Base-by-base conservation (phyloP, 176 grass and related monocot genomes). In the Oryza coarctata region DNA sequence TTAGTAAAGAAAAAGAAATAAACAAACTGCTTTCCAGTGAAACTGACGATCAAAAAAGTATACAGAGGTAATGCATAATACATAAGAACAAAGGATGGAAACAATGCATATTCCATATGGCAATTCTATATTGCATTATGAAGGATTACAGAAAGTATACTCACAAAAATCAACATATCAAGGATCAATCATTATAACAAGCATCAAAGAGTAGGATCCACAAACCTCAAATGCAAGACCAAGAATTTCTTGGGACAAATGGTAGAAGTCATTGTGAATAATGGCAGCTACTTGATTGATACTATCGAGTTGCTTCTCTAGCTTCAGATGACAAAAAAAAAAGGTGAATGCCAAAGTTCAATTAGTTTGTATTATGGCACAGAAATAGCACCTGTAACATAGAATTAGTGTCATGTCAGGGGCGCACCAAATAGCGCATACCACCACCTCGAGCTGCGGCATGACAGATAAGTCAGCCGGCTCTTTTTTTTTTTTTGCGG, bases 141-240 rank as follows among this genome's bases (percentile, higher is more conserved):
- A 62, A 83, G 27, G 41, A 74, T n/a, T 85, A 18, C 4, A 4
- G 32, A 30, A 85, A 87, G 71, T 11, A 60, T 50, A 64, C 34
- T 66, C 31, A 76, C 65, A 62, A 43, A 77, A 44, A 72, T 85
- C 36, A 75, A 43, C 52, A 80, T n/a, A 73, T 25, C 17, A 64
- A 64, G 74, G 25, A 84, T 63, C 10, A 81, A 86, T 79, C 3
- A 67, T 78, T 20, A 68, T 55, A 69, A 55, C 40, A 68, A 73
- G 25, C 47, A 55, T 38, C 70, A 52, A 72, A 50, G 45, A 47
- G 31, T 77, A 83, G 62, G 44, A 70, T 58, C 65, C 67, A 76
- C 89, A 85, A 29, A 98, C 95, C 95, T 98, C 85, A 83, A 91
- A 98, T 74, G 96, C 88, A 88, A 98, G 88, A 74, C 93, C 96